phyloP scores from a whole-genome alignment of 257 asterid genomes.

The Gentiana straminea region DNA sequence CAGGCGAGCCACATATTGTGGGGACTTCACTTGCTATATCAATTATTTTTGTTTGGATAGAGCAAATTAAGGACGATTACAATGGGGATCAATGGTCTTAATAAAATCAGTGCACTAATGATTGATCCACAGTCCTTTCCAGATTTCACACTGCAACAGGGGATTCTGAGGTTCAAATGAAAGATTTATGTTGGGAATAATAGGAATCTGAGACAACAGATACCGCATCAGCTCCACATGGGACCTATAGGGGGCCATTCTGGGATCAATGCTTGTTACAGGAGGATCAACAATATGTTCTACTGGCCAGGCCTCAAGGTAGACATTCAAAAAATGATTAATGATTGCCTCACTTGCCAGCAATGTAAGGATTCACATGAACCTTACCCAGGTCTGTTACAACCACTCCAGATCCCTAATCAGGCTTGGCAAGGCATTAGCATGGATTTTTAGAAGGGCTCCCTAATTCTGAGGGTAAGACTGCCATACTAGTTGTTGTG shows the following conservation, averaged over 20 bases:
- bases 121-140: background rate
- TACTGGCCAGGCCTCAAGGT: background rate
- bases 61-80: background rate
- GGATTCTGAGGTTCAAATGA: background rate
- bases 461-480: background rate
- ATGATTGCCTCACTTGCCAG: background rate
- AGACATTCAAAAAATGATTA: background rate
- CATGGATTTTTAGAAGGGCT: conserved; percentile 3
- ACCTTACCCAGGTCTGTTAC: background rate
- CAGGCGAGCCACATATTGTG: background rate
- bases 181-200: background rate
- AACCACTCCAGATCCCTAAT: background rate
- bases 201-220: background rate
- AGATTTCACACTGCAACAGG: background rate
- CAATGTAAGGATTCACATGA: background rate
- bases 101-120: background rate
- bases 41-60: background rate
- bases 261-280: background rate
- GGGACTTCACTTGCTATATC: background rate
- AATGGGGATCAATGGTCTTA: background rate
- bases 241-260: background rate
- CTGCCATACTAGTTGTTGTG: background rate
- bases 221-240: background rate
- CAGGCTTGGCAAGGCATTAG: background rate
- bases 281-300: background rate